Base-by-base conservation (phyloP, 176 grass and related monocot species). In the Oryza glumipatula region DNA sequence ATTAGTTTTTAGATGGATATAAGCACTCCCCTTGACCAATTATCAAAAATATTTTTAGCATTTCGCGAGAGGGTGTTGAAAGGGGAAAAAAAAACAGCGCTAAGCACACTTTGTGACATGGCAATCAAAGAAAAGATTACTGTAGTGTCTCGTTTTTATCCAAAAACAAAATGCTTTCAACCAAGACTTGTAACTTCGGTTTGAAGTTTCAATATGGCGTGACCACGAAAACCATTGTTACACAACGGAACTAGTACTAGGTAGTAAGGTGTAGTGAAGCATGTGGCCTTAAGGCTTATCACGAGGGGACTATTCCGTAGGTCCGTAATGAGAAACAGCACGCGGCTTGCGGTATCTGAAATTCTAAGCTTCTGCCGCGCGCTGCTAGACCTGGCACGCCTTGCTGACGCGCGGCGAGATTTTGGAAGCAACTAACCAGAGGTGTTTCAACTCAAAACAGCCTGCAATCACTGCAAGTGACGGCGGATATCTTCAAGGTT, bases 391-490 rank as follows among this genome's bases (percentile, higher is more conserved):
- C 14, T 63, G 70, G 68, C 12, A 82, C 12, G 76, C 33, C 67
- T 48, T 83, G 88, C 69, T 58, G 64, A 81, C 73, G 82, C 26
- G 60, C 47, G 24, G 85, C 51, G 33, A 68, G 65, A 22, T 24
- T 5, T 65, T 82, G 56, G 64, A 90, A 85, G 72, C n/a, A 49
- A 72, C 19, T 49, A 7, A 41, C 41, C 32, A 32, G 4, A 43
- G 10, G 48, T 89, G 16, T 65, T 44, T 56, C 15, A 71, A 71
- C 32, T 23, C 64, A 66, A 80, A 38, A 35, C 79, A 21, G 61
- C n/a, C 7, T 16, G 76, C 56, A 5, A 64, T 60, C 22, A 66
- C 22, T 21, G 14, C 22, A 22, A 32, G 7, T 66, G 9, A 80
- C 68, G 47, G 46, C 33, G 21, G 11, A 54, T 28, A 3, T 58